These are phyloP conservation scores for Rhodotorula sp. DNA, from an alignment of 1,284 basidiomycete genomes.

Conservation along the genomic window DNA sequence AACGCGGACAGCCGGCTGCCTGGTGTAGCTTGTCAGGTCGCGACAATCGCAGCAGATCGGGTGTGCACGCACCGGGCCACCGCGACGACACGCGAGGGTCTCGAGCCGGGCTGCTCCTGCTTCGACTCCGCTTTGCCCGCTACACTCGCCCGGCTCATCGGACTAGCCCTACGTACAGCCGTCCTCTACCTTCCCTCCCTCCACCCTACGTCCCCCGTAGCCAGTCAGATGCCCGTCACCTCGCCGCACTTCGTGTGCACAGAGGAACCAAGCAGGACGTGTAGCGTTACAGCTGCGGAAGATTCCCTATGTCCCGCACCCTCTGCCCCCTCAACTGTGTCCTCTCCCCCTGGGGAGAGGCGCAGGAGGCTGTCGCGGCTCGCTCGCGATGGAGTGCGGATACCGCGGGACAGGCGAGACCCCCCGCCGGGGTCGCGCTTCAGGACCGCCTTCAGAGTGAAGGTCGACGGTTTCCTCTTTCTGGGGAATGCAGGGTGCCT, in stretches of 20 bases:
- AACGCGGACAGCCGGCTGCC: too few relatives aligned
- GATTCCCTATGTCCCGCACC: constrained; percentile 7
- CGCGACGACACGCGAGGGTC: neutral
- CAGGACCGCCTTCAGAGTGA: constrained; percentile 12
- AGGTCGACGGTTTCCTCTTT: neutral
- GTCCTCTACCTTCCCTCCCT: too few relatives aligned
- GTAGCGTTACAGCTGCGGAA: constrained; percentile 36
- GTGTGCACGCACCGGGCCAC: neutral
- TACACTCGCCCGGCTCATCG: neutral
- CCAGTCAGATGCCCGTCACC: constrained; percentile 35
- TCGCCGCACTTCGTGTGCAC: constrained; percentile 1
- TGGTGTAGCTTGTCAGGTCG: neutral
- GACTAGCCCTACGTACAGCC: neutral
- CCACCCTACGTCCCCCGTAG: constrained; percentile 6
- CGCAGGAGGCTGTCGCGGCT: constrained; percentile 1
- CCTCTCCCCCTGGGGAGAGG: neutral
- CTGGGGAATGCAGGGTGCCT: neutral
- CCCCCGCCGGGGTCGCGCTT: constrained; percentile 11
- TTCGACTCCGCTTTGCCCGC: too few relatives aligned
- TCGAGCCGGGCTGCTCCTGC: neutral
- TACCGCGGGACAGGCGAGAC: neutral
- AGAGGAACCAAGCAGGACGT: constrained; percentile 17
- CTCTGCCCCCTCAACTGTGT: neutral
- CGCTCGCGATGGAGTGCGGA: neutral
- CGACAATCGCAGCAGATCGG: neutral